Conservation (phyloP, 352 stramenopile species). For the Globisporangium viniferum region DNA sequence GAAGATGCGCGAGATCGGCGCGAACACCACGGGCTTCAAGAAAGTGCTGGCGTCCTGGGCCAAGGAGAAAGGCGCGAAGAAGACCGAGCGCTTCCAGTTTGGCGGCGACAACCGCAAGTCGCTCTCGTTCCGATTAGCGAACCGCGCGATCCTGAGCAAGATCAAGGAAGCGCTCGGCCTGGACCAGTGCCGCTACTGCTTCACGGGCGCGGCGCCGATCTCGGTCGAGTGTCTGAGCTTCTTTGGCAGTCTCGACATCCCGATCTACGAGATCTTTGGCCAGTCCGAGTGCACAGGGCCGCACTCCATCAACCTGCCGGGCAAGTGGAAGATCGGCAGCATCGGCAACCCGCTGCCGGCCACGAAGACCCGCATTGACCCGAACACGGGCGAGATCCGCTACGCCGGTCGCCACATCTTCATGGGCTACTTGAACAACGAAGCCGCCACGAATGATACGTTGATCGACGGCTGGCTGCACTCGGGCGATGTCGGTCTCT, state of each 20-base stretch:
- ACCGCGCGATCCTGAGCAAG: constrained; percentile 81
- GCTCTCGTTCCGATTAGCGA: constrained; percentile 76
- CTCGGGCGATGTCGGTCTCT: constrained; percentile 85
- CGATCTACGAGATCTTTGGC: constrained; percentile 90
- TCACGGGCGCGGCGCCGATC: constrained; percentile 80
- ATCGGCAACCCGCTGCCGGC: constrained; percentile 63
- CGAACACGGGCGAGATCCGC: constrained; percentile 51
- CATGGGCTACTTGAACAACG: constrained; percentile 71
- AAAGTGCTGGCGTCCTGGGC: constrained; percentile 84
- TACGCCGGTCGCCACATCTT: constrained; percentile 69
- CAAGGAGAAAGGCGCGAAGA: constrained; percentile 62
- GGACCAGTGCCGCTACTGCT: constrained; percentile 78
- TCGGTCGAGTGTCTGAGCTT: constrained; percentile 67
- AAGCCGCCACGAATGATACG: constrained; percentile 53
- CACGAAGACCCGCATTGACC: constrained; percentile 48
- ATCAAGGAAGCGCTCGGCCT: constrained; percentile 76
- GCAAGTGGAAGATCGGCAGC: constrained; percentile 86
- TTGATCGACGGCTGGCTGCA: constrained; percentile 87
- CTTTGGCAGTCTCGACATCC: constrained; percentile 92
- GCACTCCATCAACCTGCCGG: constrained; percentile 60
- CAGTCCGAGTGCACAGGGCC: constrained; percentile 91
- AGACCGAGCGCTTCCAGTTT: constrained; percentile 66
- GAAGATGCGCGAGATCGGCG: constrained; percentile 58
- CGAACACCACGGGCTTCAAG: constrained; percentile 70
- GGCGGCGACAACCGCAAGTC: constrained; percentile 46